A percentile compares a stretch with the other conserved stretches of the same genome.
These are phyloP conservation scores for Spergularia bocconei DNA, from an alignment of 148 eudicot genomes.

Conservation along the genomic window DNA sequence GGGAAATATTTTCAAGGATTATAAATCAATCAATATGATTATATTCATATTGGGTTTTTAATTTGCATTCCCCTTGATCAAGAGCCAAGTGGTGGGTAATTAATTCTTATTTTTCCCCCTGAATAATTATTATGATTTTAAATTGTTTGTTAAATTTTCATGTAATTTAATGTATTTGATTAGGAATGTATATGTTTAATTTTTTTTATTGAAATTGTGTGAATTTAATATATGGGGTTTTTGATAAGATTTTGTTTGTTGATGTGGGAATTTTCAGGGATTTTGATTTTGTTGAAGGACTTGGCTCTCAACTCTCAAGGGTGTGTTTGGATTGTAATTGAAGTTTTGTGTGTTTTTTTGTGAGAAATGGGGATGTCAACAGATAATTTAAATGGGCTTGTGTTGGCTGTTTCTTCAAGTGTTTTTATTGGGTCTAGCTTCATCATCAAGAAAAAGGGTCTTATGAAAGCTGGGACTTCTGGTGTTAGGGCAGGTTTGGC, in stretches of 20 bases:
- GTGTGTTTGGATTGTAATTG: constrained; percentile 7
- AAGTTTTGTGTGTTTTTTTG: background rate
- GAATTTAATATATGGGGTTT: background rate
- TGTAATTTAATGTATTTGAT: background rate
- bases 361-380: constrained; percentile 40
- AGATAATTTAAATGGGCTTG: constrained; percentile 68
- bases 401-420: constrained; percentile 81
- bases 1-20: background rate
- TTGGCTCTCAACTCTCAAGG: constrained; percentile 3
- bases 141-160: background rate
- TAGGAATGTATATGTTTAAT: background rate
- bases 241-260: background rate
- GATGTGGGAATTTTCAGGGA: constrained; percentile 6
- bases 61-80: constrained; percentile 17
- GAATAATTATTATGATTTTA: background rate
- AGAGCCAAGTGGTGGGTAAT: constrained; percentile 16
- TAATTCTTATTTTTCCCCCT: background rate
- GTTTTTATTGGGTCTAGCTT: constrained; percentile 88
- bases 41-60: constrained; percentile 17
- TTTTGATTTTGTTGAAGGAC: constrained; percentile 7
- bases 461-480: constrained; percentile 57
- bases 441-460: constrained; percentile 93
- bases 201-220: background rate
- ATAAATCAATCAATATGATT: constrained; percentile 13
- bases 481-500: constrained; percentile 79